phyloP scores from a whole-genome alignment of 2,329 filamentous ascomycete genomes.

The Juglanconis sp. region DNA sequence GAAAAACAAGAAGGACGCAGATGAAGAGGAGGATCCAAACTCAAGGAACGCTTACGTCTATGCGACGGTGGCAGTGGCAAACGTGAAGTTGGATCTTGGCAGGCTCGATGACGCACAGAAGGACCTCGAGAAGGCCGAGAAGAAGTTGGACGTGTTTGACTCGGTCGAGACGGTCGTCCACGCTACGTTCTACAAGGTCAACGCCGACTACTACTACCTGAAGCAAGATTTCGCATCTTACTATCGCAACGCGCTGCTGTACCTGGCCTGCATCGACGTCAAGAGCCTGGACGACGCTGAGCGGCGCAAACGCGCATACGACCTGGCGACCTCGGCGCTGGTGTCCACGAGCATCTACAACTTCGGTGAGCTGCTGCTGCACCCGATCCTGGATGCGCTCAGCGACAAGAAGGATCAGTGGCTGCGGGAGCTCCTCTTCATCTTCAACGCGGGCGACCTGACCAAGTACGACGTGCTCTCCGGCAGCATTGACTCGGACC shows the following conservation, averaged over 20 bases:
- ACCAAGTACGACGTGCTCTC: constrained; percentile 80
- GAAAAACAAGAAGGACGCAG: constrained; percentile 19
- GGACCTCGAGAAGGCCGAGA: constrained; percentile 83
- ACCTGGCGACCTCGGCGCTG: constrained; percentile 86
- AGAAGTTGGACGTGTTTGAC: constrained; percentile 86
- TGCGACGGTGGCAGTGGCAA: constrained; percentile 84
- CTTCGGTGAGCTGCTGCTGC: constrained; percentile 96
- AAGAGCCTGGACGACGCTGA: constrained; percentile 70
- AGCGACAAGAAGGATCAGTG: constrained; percentile 70
- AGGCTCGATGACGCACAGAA: constrained; percentile 80
- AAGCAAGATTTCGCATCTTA: constrained; percentile 93
- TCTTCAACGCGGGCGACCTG: constrained; percentile 94
- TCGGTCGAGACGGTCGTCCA: constrained; percentile 94
- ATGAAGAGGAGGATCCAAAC: constrained; percentile 20
- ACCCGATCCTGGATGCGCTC: constrained; percentile 89
- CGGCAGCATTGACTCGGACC: constrained; percentile 75
- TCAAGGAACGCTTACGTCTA: constrained; percentile 96
- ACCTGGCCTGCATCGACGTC: constrained; percentile 92
- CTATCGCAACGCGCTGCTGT: constrained; percentile 96
- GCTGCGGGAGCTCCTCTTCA: constrained; percentile 93
- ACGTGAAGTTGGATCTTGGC: constrained; percentile 76
- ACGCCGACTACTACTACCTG: constrained; percentile 90
- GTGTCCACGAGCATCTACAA: constrained; percentile 98
- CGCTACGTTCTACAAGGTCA: constrained; percentile 92
- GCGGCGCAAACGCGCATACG: constrained; percentile 80